Evolutionary conservation across 305 asterid species (phyloP).

Genomic region (Solanum hybrid): DNA sequence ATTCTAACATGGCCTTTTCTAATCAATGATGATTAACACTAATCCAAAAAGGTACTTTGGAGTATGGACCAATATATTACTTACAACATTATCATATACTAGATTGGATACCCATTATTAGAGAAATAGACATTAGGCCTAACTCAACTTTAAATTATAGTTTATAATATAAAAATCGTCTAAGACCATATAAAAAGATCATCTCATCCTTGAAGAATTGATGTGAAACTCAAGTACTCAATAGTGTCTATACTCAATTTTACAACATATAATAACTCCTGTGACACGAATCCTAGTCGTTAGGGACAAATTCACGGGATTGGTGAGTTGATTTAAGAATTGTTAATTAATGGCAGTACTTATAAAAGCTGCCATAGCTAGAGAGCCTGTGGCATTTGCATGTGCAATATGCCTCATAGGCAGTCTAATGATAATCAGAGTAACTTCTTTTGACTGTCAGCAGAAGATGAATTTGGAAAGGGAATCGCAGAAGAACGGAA

Average conservation of each 20-base stretch:
- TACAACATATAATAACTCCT: background rate
- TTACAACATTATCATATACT: background rate
- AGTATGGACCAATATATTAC: background rate
- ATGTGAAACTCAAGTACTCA: background rate
- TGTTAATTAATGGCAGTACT: background rate
- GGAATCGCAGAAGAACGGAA: background rate
- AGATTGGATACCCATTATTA: background rate
- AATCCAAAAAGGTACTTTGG: background rate
- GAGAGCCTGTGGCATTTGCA: background rate
- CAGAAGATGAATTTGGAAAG: background rate
- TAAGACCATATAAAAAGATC: background rate
- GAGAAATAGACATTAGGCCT: background rate
- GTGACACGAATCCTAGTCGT: background rate
- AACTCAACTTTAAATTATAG: background rate
- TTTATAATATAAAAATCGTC: accelerated
- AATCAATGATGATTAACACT: background rate
- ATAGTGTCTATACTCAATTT: background rate
- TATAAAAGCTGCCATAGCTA: background rate
- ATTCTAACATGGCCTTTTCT: background rate
- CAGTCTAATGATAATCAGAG: background rate
- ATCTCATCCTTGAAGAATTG: background rate
- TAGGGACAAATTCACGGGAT: background rate
- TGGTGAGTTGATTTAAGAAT: background rate
- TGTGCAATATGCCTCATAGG: background rate
- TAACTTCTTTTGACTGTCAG: background rate